Evolutionary conservation across 208 protist species (phyloP), one percentile per base, ranked within the genome.

Genomic region (Acanthamoeba healyi): DNA sequence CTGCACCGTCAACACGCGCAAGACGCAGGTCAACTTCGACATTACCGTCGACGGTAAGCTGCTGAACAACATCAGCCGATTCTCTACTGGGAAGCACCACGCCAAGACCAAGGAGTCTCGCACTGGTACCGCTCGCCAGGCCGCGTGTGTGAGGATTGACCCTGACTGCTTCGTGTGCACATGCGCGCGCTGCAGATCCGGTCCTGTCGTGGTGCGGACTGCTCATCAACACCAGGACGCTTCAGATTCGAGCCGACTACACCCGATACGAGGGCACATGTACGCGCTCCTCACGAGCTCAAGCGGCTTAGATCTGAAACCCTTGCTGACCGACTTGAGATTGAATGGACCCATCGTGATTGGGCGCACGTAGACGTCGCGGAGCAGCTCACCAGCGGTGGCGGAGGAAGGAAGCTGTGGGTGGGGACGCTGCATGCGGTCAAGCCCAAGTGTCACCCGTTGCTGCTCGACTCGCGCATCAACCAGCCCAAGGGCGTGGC

Each of bases 361-460:
- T n/a, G n/a, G n/a, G n/a, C n/a, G n/a, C n/a, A n/a, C n/a, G 46
- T 51, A 42, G 89, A 94, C 19, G 56, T 94, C 29, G 67, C 22
- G 26, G 70, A 94, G 19, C 42, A 54, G 89, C 72, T 94, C n/a
- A 94, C 89, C 14, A 67, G 17, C 17, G 49, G 34, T 29, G 29
- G 36, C 65, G 36, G 67, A 9, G 67, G 89, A 42, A 34, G 56
- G 29, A 65, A 54, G 89, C 70, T 94, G 15, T 84, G 89, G 89
- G 38, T 29, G 38, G 38, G 44, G 12, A 63, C 84, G 12, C 42
- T 94, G 42, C 32, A 70, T 26, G 42, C 89, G 40, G 70, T 63
- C 44, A 77, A 82, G 34, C 89, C 89, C 38, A 94, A 94, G 29
- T 94, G 89, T 36, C 89, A 94, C 51, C 65, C 89, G 42, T 34